phyloP scores from a whole-genome alignment of 2,329 filamentous ascomycete species.

The Ceratocystis colombiana region DNA sequence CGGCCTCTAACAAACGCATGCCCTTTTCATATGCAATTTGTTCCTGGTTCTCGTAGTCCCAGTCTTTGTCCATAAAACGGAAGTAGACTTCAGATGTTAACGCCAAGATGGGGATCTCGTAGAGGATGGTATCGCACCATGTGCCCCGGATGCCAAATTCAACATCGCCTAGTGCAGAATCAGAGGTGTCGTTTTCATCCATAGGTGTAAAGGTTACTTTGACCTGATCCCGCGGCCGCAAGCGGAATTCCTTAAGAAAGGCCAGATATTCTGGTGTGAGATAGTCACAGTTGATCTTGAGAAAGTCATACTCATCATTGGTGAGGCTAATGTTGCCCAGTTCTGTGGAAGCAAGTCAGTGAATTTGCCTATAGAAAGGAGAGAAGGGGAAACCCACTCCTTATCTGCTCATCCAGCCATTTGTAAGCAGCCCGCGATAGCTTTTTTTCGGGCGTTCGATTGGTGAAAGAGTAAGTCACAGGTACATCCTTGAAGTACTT shows the following conservation, averaged over 20 bases:
- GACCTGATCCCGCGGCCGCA: constrained; percentile 74
- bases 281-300: constrained; percentile 71
- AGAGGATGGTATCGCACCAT: constrained; percentile 93
- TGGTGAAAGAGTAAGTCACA: constrained; percentile 90
- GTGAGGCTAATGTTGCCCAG: constrained; percentile 73
- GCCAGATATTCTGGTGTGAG: constrained; percentile 65
- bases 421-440: constrained; percentile 70
- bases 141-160: constrained; percentile 66
- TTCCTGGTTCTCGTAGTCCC: constrained; percentile 79
- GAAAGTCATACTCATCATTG: constrained; percentile 67
- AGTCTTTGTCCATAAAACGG: constrained; percentile 88
- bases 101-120: constrained; percentile 90
- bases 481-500: constrained; percentile 77
- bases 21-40: constrained; percentile 79
- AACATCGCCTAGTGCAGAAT: constrained; percentile 62
- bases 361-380: not conserved
- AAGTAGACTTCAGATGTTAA: constrained; percentile 95
- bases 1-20: constrained; percentile 61
- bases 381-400: constrained; percentile 45
- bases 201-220: constrained; percentile 53
- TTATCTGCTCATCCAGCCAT: constrained; percentile 78
- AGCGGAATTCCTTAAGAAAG: constrained; percentile 70
- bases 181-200: constrained; percentile 48
- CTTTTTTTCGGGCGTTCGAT: constrained; percentile 89
- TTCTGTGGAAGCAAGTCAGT: constrained; percentile 41